Conservation (phyloP, 306 rosid genomes). For the Macrotyloma uniflorum region DNA sequence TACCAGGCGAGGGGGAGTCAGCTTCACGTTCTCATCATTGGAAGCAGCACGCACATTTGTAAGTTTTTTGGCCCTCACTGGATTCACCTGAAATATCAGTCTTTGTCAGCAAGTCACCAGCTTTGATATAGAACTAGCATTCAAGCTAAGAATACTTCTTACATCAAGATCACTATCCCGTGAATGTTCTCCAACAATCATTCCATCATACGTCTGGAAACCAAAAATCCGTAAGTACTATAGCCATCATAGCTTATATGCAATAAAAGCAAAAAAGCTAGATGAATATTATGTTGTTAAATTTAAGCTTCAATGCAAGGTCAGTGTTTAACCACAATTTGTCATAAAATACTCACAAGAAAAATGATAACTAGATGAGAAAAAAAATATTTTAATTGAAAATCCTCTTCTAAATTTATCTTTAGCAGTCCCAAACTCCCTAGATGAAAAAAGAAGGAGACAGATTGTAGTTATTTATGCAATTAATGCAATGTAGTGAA, state of each 20-base stretch:
- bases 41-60: constrained; percentile 78
- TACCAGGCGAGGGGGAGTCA: constrained; percentile 97
- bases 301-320: constrained; percentile 16
- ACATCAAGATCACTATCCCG: constrained; percentile 94
- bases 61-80: constrained; percentile 76
- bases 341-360: neutral
- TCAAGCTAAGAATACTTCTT: constrained; percentile 35
- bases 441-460: neutral
- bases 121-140: constrained; percentile 19
- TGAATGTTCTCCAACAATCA: constrained; percentile 95
- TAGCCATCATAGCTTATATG: constrained; percentile 5
- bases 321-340: constrained; percentile 3
- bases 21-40: constrained; percentile 84
- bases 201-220: constrained; percentile 92
- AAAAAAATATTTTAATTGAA: neutral
- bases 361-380: constrained; percentile 30
- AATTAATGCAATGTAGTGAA: neutral
- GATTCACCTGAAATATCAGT: constrained; percentile 72
- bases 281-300: constrained; percentile 19
- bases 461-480: no score
- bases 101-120: constrained; percentile 34
- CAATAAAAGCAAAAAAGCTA: constrained; percentile 25
- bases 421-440: neutral
- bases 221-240: constrained; percentile 28
- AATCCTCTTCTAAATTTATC: neutral